Base-by-base conservation (phyloP, 495 filamentous ascomycete genomes). In the Trichoderma gamsii region DNA sequence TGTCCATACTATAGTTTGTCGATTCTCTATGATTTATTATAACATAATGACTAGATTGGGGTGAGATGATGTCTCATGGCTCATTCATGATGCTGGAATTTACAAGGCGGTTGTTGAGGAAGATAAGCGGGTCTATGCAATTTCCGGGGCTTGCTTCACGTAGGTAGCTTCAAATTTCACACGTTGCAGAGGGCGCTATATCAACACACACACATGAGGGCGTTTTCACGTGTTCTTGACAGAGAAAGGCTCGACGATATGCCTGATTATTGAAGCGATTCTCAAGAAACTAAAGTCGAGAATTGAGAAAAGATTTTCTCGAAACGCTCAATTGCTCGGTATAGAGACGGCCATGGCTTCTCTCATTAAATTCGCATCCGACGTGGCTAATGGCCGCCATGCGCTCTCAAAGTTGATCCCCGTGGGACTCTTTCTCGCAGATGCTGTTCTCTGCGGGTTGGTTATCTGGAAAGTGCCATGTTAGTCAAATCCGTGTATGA, bases 381-480 rank as follows among this genome's bases (percentile, higher is more conserved):
- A 82, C 51, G 59, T 81, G 35, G 77, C 78, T 69, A 82, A 76
- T 67, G 79, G 80, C 21, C 78, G 75, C 16, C 76, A 77, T 68
- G 27, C 66, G 2, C 70, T 83, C 25, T 79, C 79, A 18, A 76
- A 72, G 61, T 65, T 82, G 44, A 69, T 85, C 43, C 74, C 84
- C 6, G 88, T 90, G 4, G 76, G 89, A 0, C 81, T 97, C 3
- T 79, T 97, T 65, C 71, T 89, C n/a, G 80, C 82, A 51, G 95
- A 98, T 73, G 88, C 89, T 5, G 72, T 85, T 35, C 85, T 98
- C 21, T 92, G 88, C 74, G 83, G 77, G 25, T 75, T 91, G 38
- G 85, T 98, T 68, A 92, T 98, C 68, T 86, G 85, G 84, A 95
- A 89, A 73, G 84, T 97, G 66, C 87, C 93, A 49, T 99, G 94